Evolutionary conservation across 225 moss, liverwort and hornwort species (phyloP).

Genomic region (Physcomitrellopsis africana): DNA sequence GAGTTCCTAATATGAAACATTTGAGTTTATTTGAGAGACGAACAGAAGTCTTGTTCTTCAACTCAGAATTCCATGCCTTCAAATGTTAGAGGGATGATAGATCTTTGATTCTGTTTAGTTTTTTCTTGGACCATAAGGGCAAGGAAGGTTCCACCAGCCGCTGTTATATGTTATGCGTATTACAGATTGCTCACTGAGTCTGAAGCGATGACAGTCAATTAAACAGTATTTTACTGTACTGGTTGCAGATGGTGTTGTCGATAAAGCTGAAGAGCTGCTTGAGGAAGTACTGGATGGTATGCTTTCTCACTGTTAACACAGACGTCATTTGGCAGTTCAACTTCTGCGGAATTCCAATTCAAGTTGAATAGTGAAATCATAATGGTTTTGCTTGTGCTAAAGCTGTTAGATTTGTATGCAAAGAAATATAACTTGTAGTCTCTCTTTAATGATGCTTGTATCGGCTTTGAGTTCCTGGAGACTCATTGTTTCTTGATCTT

Average conservation of each 20-base stretch:
- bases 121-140: too few species aligned
- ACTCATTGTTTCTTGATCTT: slow-evolving; percentile 4
- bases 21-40: too few species aligned
- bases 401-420: background rate
- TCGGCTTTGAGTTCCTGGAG: slow-evolving; percentile 15
- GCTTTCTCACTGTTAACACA: slow-evolving; percentile 17
- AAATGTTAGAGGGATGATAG: too few species aligned
- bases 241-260: slow-evolving; percentile 68
- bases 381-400: slow-evolving; percentile 17
- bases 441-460: slow-evolving; percentile 1
- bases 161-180: background rate
- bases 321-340: slow-evolving; percentile 20
- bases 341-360: background rate
- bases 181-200: slow-evolving; percentile 1
- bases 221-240: slow-evolving; percentile 12
- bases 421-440: too few species aligned
- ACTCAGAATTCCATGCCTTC: too few species aligned
- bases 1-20: too few species aligned
- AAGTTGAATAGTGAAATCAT: background rate
- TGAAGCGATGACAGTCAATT: slow-evolving; percentile 7
- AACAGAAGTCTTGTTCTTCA: too few species aligned
- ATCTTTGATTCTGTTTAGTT: too few species aligned
- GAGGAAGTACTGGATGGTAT: slow-evolving; percentile 76
- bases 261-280: slow-evolving; percentile 72
- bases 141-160: too few species aligned